Base-by-base conservation (phyloP, 2,329 filamentous ascomycete species). In the Paracoccidioides brasiliensis region DNA sequence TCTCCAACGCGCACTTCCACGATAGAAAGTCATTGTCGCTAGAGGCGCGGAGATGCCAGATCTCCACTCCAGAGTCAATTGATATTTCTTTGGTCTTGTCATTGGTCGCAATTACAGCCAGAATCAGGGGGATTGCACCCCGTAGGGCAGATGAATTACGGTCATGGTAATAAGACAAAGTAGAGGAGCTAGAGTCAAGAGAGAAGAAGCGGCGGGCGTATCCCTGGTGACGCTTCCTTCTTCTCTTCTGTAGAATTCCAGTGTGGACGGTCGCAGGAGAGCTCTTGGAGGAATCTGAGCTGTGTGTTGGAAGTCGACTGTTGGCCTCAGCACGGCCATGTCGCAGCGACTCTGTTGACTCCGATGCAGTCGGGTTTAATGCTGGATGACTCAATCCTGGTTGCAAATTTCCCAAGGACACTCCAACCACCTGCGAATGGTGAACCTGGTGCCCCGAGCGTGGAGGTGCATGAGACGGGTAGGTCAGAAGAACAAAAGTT, bases 171-270 rank as follows among this genome's bases (percentile, higher is more conserved):
- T 98, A 98, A 0, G 93, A 97, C 37, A 98, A 76, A 0, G 93
- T 97, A 59, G 88, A 95, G 0, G 91, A 90, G 3, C 86, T 90
- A 67, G 90, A 97, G 69, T 98, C 93, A 55, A 98, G 78, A 0
- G 91, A 96, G 72, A 98, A 98, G 77, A 93, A 98, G 41, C 93
- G 82, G 56, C 88, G 82, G 5, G 93, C 93, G 70, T 90, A 94
- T 45, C 91, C 91, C 70, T 97, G 93, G 48, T 90, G 90, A 73
- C 88, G 85, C 79, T 96, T 97, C 57, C 93, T 82, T 61, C 90
- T 82, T 64, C 93, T 84, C 78, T 98, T 98, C 61, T 90, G 83
- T 59, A 98, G 74, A 5, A 86, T 80, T 15, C 93, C 93, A 0
- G 88, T 90, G 67, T 95, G 88, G 62, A 90, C 86, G 12, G 82